phyloP scores from a whole-genome alignment of 352 stramenopile species.

The Globisporangium abappressorium region DNA sequence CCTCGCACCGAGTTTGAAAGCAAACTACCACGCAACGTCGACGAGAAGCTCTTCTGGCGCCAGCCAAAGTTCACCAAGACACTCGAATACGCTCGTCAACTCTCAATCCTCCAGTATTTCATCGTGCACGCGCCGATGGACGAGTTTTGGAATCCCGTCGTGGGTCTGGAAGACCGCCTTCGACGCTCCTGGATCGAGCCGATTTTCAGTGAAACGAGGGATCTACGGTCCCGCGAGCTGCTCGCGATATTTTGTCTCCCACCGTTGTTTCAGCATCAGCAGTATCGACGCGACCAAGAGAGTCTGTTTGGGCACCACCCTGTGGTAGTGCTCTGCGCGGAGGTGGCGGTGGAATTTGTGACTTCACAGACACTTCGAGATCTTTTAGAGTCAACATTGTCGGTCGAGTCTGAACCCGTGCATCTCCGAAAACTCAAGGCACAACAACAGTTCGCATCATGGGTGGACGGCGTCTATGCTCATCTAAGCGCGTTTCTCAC shows the following conservation, averaged over 20 bases:
- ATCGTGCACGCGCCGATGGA: neutral
- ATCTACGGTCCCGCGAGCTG: neutral
- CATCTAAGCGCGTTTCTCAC: neutral
- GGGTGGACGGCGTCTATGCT: slow-evolving; percentile 2
- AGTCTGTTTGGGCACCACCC: neutral
- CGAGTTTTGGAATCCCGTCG: neutral
- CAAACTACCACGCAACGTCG: neutral
- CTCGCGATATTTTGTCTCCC: neutral
- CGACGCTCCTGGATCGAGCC: neutral
- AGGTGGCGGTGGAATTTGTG: neutral
- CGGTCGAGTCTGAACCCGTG: neutral
- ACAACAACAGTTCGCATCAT: neutral
- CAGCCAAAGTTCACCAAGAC: neutral
- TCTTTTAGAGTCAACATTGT: neutral
- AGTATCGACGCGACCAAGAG: neutral
- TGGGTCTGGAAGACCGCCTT: neutral
- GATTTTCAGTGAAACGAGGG: neutral
- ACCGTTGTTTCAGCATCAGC: neutral
- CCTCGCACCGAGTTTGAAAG: no score
- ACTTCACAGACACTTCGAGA: neutral
- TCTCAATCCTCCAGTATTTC: slow-evolving; percentile 8
- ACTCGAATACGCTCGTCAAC: neutral
- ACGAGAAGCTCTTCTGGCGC: neutral
- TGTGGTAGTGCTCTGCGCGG: neutral
- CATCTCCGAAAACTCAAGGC: neutral